Evolutionary conservation across 2,329 filamentous ascomycete species (phyloP), one percentile per base, ranked within the genome.

Genomic region (Phaeosphaeria sp.): DNA sequence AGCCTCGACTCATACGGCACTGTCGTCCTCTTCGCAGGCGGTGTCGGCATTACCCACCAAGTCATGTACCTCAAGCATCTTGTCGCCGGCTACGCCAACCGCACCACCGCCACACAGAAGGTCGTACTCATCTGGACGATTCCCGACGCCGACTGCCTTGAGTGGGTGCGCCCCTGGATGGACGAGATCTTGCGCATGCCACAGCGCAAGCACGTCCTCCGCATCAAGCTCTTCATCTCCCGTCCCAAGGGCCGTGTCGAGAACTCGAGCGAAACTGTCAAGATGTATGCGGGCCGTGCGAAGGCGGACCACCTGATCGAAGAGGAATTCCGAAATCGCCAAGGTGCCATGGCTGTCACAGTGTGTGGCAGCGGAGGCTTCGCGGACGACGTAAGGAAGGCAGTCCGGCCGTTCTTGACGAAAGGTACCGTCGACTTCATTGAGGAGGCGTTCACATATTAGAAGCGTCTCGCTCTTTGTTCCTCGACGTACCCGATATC

Each of bases 21-120:
- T 0, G 87, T 90, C 27, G 86, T 93, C 75, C 84, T 94, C 40
- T 91, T 94, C 72, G 91, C 91, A 0, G 91, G 90, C 56, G 91
- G 91, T 67, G 89, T 93, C 13, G 91, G 91, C 61, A 91, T 94
- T 67, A 92, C 91, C 1, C 91, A 94, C 67, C 89, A 90, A 63
- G 87, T 93, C 24, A 89, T 89, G 51, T 90, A 91, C 73, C 85
- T 93, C 40, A 87, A 89, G 56, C 86, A 92, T 63, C 84, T 94
- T 1, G 86, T 93, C 25, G 80, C 83, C 6, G 89, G 90, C 40
- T 91, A 86, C 74, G 83, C 84, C 59, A 86, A 89, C 61, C 87
- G 88, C 56, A 91, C 88, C 0, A 87, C 90, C 6, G 89, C 90
- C 1, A 87, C 89, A 1, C 86, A 89, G 61, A 90, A 88, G 73